Percentiles rank a stretch among this genome's conserved stretches.
phyloP scores from a whole-genome alignment of 148 eudicot genomes.

The Hydrangea macrophylla region DNA sequence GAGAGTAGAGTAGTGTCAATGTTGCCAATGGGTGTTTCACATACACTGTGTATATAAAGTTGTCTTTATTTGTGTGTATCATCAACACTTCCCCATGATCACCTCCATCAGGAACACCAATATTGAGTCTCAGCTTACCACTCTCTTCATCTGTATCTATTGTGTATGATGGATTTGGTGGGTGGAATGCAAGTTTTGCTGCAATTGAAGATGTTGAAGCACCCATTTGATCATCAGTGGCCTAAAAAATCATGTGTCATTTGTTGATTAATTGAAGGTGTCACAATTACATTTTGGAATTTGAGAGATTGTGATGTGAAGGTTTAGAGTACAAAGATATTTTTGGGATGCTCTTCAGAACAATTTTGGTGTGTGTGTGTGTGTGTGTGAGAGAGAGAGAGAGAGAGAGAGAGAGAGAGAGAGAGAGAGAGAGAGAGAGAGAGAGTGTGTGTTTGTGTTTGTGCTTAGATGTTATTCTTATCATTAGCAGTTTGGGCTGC shows the following conservation, averaged over 20 bases:
- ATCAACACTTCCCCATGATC: constrained; percentile 30
- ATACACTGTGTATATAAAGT: constrained; percentile 27
- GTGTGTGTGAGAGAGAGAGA: not conserved
- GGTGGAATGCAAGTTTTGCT: constrained; percentile 40
- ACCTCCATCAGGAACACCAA: constrained; percentile 17
- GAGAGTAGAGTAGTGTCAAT: constrained; percentile 34
- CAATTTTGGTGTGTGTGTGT: not conserved
- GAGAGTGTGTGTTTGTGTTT: too few relatives aligned
- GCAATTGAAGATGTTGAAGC: constrained; percentile 42
- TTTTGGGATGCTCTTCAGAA: not conserved
- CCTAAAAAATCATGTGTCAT: not conserved
- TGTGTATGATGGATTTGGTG: constrained; percentile 37
- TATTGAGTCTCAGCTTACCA: constrained; percentile 25
- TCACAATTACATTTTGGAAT: too few relatives aligned
- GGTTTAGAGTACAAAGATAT: not conserved
- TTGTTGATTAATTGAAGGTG: not conserved
- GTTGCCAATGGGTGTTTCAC: constrained; percentile 32
- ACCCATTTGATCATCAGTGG: constrained; percentile 32
- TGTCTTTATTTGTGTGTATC: constrained; percentile 28
- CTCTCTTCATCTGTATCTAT: constrained; percentile 22
- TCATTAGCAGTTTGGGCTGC: too few relatives aligned
- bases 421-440: not conserved
- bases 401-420: not conserved
- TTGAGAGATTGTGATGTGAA: not conserved
- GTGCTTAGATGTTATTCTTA: too few relatives aligned